Evolutionary conservation across 1,284 basidiomycete species (phyloP).

Genomic region (Microbotryomycetes sp.): DNA sequence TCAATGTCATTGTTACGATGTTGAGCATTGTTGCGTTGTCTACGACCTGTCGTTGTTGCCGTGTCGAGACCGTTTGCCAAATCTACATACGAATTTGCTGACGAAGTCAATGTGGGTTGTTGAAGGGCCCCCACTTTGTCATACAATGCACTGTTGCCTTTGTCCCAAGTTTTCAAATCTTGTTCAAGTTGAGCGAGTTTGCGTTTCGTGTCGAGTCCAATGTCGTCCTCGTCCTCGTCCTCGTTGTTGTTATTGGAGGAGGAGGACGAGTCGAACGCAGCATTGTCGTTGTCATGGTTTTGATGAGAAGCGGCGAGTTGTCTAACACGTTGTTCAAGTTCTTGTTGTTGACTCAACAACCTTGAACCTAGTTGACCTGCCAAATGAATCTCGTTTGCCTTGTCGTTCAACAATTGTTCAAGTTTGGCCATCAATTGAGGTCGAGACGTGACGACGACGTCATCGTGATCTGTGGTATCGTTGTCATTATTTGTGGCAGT

Average conservation of each 20-base stretch:
- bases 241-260: constrained; percentile 53
- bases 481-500: background rate
- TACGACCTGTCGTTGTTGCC: constrained; percentile 37
- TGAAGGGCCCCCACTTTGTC: constrained; percentile 54
- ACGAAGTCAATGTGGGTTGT: constrained; percentile 36
- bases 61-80: constrained; percentile 5
- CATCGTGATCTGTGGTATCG: background rate
- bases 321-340: constrained; percentile 76
- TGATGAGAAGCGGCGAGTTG: constrained; percentile 54
- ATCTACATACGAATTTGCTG: too few relatives aligned
- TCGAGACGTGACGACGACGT: constrained; percentile 6
- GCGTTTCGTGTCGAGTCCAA: constrained; percentile 54
- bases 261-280: constrained; percentile 9
- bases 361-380: constrained; percentile 84
- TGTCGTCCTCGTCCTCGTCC: constrained; percentile 46
- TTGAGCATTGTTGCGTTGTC: constrained; percentile 46
- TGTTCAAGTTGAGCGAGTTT: constrained; percentile 70
- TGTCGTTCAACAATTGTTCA: constrained; percentile 71
- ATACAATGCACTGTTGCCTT: constrained; percentile 72
- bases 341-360: constrained; percentile 81
- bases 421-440: constrained; percentile 49
- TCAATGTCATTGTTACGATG: constrained; percentile 51
- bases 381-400: constrained; percentile 81
- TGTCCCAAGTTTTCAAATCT: constrained; percentile 70
- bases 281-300: constrained; percentile 3